Base-by-base conservation (phyloP, 2,329 filamentous ascomycete species). In the Fusarium odoratissimum region DNA sequence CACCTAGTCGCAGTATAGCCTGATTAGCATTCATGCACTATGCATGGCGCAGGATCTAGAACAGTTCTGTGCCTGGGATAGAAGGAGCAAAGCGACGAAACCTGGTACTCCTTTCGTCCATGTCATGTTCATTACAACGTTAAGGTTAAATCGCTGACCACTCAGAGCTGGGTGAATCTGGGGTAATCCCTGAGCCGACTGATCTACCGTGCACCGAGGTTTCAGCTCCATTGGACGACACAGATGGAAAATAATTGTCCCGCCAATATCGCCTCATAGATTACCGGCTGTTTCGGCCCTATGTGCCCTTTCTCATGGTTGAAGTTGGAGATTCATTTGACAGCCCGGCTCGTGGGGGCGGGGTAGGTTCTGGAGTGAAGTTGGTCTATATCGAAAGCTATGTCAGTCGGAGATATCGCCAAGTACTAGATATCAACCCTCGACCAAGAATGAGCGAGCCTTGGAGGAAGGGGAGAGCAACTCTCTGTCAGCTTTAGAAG, bases 11-110 rank as follows among this genome's bases (percentile, higher is more conserved):
- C 30, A 33, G 38, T 56, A 45, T 33, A 56, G 52, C 52, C 38
- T 56, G 38, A 33, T 45, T 45, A 16, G n/a, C 40, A 33, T 45
- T n/a, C n/a, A 46, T 46, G 30, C 54, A 28, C 30, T 35, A 44
- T n/a, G 23, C 13, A 25, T 45, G n/a, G n/a, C 30, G 6, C 30
- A 66, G 38, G 31, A 51, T 68, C 42, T 37, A 56, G 38, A 62
- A 77, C 75, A 58, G 75, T 83, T 30, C 80, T 82, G 8, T 80
- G 78, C 60, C 60, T 84, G 52, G 75, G 81, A 65, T 83, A 82
- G 82, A 79, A 79, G 60, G 75, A 74, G 3, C 9, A 81, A 78
- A 10, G 70, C 74, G 51, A 67, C 69, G 38, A 65, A 60, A 23
- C 63, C 74, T 68, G 48, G 52, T 54, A 48, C 33, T 52, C 49